Conservation (phyloP, 768 basidiomycete genomes). For the Boletus vinaceobasis region DNA sequence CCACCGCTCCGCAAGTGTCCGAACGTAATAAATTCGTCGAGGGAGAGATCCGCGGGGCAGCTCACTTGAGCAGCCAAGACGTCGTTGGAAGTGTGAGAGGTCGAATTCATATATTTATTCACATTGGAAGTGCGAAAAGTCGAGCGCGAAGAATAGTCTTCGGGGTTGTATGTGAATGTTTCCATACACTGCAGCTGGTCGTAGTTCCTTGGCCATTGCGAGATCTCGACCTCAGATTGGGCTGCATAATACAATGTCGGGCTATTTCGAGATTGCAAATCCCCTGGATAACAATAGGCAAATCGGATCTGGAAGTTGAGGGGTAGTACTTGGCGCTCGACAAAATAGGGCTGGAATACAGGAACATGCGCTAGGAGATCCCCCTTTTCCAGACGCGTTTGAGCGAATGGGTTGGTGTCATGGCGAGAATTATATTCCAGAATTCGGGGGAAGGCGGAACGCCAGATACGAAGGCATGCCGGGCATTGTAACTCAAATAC, state of each 20-base stretch:
- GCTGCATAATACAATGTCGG: too few relatives aligned
- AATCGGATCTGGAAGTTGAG: not conserved
- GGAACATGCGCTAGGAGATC: conserved; percentile 25
- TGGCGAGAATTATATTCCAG: too few relatives aligned
- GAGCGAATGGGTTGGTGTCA: too few relatives aligned
- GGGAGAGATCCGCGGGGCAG: not conserved
- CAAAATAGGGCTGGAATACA: conserved; percentile 9
- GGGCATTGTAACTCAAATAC: conserved; percentile 42
- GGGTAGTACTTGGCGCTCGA: not conserved
- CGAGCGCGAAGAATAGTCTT: too few relatives aligned
- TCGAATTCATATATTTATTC: too few relatives aligned
- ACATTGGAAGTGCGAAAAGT: too few relatives aligned
- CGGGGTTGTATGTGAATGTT: too few relatives aligned
- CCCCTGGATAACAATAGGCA: not conserved
- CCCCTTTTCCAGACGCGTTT: too few relatives aligned
- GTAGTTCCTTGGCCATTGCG: too few relatives aligned
- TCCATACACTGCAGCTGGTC: too few relatives aligned
- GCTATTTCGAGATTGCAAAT: not conserved
- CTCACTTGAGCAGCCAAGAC: not conserved
- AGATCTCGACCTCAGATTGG: too few relatives aligned
- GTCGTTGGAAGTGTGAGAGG: not conserved
- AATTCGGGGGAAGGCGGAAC: conserved; percentile 32
- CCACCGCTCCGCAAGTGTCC: not conserved
- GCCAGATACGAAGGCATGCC: conserved; percentile 35
- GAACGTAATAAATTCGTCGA: not conserved